These are phyloP conservation scores for Tetrahymena elliotti DNA, from an alignment of 73 alveolate species.

Conservation along the genomic window DNA sequence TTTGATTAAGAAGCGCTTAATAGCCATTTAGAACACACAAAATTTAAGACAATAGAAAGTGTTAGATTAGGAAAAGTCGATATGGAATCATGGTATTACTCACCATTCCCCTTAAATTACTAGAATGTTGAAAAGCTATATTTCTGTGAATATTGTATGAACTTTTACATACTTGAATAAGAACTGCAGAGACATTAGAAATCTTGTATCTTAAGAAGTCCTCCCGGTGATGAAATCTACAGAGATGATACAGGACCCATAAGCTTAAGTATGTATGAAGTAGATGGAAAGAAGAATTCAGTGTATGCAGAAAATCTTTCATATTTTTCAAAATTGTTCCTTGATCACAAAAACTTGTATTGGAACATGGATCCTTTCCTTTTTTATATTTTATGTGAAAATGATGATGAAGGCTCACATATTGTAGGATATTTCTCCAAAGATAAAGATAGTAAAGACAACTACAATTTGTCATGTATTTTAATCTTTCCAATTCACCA, in stretches of 20 bases:
- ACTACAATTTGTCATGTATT: constrained; percentile 89
- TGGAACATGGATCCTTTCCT: constrained; percentile 94
- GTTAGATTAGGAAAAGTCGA: constrained; percentile 73
- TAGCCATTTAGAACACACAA: constrained; percentile 80
- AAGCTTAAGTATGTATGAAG: constrained; percentile 92
- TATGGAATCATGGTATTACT: constrained; percentile 89
- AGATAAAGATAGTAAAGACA: constrained; percentile 73
- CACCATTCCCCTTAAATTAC: constrained; percentile 92
- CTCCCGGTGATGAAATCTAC: constrained; percentile 97
- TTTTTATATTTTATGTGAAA: constrained; percentile 88
- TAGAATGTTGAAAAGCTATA: constrained; percentile 76
- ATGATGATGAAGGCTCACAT: constrained; percentile 83
- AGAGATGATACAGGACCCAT: constrained; percentile 52
- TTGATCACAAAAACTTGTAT: constrained; percentile 91
- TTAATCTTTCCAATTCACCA: constrained; percentile 88
- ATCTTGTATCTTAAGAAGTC: constrained; percentile 62
- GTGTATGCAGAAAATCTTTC: constrained; percentile 94
- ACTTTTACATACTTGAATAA: constrained; percentile 33
- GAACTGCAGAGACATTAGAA: constrained; percentile 66
- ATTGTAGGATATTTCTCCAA: constrained; percentile 94
- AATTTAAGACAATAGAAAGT: constrained; percentile 69
- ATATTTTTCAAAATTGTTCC: constrained; percentile 86
- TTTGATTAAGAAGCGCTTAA: constrained; percentile 56
- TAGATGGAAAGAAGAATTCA: constrained; percentile 85
- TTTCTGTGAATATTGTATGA: constrained; percentile 79